Percentiles rank a stretch among this genome's conserved stretches.
phyloP scores from a whole-genome alignment of 208 protist species.

The Perkinsela sp. region DNA sequence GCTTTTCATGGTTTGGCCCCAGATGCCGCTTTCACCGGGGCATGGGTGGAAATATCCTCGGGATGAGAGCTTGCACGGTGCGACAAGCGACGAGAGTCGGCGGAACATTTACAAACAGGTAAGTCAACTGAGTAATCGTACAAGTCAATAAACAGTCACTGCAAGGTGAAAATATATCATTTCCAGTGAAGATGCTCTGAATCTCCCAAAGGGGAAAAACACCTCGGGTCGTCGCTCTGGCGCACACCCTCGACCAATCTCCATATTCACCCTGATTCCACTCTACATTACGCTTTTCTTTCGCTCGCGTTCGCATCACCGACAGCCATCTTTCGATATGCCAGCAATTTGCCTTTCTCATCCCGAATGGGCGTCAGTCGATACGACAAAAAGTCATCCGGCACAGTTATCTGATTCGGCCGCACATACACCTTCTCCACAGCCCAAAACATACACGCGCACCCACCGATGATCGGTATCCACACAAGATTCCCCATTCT shows the following conservation, averaged over 20 bases:
- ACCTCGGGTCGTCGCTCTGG: too few relatives aligned
- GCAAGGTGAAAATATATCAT: too few relatives aligned
- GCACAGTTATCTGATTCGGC: not conserved
- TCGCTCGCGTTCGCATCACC: too few relatives aligned
- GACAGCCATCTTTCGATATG: not conserved
- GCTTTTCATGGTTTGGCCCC: not conserved
- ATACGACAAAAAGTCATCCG: not conserved
- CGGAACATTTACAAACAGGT: not conserved
- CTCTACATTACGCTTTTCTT: too few relatives aligned
- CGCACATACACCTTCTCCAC: not conserved
- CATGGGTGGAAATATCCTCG: not conserved
- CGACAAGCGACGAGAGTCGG: not conserved
- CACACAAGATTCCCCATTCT: not conserved
- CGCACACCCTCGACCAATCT: too few relatives aligned
- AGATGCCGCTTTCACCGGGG: not conserved
- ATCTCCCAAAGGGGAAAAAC: too few relatives aligned
- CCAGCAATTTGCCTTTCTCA: not conserved
- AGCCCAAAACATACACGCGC: not conserved
- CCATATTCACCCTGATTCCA: too few relatives aligned
- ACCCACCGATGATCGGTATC: not conserved
- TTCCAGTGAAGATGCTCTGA: too few relatives aligned
- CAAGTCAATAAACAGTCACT: too few relatives aligned
- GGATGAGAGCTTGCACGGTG: not conserved
- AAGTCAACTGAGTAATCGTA: too few relatives aligned
- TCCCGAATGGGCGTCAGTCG: not conserved